phyloP scores from a whole-genome alignment of 345 rosid species.

The Barbarea vulgaris region DNA sequence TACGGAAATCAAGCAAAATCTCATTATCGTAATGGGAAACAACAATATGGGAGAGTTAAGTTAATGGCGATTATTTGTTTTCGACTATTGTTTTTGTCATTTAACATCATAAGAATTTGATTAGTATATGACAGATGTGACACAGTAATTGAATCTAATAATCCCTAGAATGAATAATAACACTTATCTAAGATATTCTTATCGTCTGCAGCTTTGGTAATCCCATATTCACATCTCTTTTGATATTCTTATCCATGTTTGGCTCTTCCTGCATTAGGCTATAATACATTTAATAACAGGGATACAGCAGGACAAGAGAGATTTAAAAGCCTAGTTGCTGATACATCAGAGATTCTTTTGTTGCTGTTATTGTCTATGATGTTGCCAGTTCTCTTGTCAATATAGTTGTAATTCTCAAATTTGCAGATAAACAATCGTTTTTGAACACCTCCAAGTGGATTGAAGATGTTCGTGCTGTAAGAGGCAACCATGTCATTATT shows the following conservation, averaged over 20 bases:
- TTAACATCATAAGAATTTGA: not conserved
- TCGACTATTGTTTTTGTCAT: too few species aligned
- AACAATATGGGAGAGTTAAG: not conserved
- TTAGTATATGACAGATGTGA: not conserved
- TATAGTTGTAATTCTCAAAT: not conserved
- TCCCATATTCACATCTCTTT: too few species aligned
- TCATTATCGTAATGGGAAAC: not conserved
- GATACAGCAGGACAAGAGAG: slow-evolving; percentile 96
- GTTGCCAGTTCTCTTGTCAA: slow-evolving; percentile 78
- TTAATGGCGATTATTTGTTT: too few species aligned
- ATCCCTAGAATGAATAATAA: not conserved
- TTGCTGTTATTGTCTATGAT: slow-evolving; percentile 85
- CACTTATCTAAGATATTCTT: too few species aligned
- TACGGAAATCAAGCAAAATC: not conserved
- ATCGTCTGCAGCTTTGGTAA: too few species aligned
- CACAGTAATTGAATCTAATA: too few species aligned
- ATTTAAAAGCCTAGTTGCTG: slow-evolving; percentile 82
- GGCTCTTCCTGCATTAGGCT: too few species aligned
- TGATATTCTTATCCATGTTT: too few species aligned
- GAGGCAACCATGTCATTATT: slow-evolving; percentile 72
- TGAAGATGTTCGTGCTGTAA: slow-evolving; percentile 79
- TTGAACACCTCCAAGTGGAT: slow-evolving; percentile 81
- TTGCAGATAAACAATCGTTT: slow-evolving; percentile 76
- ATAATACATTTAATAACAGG: too few species aligned
- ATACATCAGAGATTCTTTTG: slow-evolving; percentile 85